Evolutionary conservation across 208 protist species (phyloP).

Genomic region (Angomonas ambiguus): DNA sequence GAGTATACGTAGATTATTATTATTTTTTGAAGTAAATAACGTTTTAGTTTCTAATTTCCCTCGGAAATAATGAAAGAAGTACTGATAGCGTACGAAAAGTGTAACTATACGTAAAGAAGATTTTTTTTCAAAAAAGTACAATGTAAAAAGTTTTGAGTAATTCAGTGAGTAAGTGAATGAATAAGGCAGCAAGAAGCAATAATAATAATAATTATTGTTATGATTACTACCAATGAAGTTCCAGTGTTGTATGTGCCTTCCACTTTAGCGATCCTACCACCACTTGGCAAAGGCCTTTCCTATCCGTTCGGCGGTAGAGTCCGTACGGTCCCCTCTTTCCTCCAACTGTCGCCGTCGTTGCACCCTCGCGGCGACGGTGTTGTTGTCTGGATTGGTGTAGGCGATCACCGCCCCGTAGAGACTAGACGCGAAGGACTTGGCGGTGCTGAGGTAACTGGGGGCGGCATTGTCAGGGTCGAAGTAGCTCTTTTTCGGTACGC

Average conservation of each 20-base stretch:
- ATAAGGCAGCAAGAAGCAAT: neutral
- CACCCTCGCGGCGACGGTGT: slow-evolving; percentile 60
- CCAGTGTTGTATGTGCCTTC: too few species aligned
- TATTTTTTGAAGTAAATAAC: too few species aligned
- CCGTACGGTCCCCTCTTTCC: slow-evolving; percentile 18
- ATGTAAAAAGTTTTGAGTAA: too few species aligned
- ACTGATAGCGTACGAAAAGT: too few species aligned
- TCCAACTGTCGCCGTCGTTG: slow-evolving; percentile 42
- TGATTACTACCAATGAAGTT: too few species aligned
- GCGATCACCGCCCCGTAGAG: slow-evolving; percentile 61
- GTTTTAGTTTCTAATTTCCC: too few species aligned
- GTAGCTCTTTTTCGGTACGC: slow-evolving; percentile 38
- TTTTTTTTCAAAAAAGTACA: too few species aligned
- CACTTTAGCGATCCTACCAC: slow-evolving; percentile 50
- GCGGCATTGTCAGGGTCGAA: slow-evolving; percentile 38
- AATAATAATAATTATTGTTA: neutral
- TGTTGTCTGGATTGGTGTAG: slow-evolving; percentile 34
- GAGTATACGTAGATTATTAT: too few species aligned
- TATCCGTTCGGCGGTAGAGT: slow-evolving; percentile 27
- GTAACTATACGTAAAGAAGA: too few species aligned
- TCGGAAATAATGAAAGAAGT: too few species aligned
- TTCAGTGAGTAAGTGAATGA: too few species aligned
- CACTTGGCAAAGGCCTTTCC: slow-evolving; percentile 56
- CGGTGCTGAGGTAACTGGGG: slow-evolving; percentile 56
- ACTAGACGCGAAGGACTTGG: slow-evolving; percentile 54